Evolutionary conservation across 345 rosid genomes (phyloP), one percentile per base, ranked within the genome.

Genomic region (Punica granatum): DNA sequence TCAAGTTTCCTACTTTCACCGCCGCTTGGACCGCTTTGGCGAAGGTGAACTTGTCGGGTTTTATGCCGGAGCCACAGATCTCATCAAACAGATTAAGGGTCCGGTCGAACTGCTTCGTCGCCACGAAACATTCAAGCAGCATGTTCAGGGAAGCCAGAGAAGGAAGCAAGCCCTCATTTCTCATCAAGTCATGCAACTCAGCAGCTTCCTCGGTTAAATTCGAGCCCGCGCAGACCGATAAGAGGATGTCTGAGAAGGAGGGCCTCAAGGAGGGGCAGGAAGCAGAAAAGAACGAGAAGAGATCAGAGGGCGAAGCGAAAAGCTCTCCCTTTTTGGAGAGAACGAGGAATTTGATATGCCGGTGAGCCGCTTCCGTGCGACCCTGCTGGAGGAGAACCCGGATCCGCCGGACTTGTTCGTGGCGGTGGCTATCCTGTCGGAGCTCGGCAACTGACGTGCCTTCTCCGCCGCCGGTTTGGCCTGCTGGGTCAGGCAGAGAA

Each of bases 21-120:
- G 97, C 90, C 2, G 97, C 86, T 72, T 85, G 87, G 30, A 92
- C 78, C 1, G 88, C 97, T 63, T 88, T 92, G 16, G 85, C 92
- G 7, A 74, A 87, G 60, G 83, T 80, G 72, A 83, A 74, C 64
- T 67, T 81, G 71, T 83, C 84, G n/a, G 90, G 86, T 62, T 78
- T 72, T 67, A 81, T 79, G 69, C 86, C 83, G 30, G 77, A 78
- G 19, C 66, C 81, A 23, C 77, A 49, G 4, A 85, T 72, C 70
- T 81, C 92, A 63, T 53, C 64, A 67, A 92, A 87, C 78, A 87
- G 70, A 18, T 66, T 72, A 58, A 92, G 71, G 60, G 83, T 72
- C 72, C 60, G 69, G 35, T 71, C 75, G 59, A 70, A 84, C 41
- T 80, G 79, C 67, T 78, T 83, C 3, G 46, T 56, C 34, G 76